phyloP scores from a whole-genome alignment of 257 asterid genomes.

The Nicotiana attenuata region DNA sequence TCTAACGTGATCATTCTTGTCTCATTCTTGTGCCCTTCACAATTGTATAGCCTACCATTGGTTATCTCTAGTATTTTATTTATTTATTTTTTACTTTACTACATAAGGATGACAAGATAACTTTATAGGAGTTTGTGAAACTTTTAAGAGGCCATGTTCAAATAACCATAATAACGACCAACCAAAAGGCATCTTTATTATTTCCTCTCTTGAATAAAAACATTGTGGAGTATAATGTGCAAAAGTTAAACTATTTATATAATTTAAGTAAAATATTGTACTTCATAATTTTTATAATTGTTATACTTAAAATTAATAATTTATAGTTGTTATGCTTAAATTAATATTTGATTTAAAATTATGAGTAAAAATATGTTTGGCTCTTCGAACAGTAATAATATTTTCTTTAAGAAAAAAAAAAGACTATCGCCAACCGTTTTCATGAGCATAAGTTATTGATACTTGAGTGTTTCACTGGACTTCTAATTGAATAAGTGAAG shows the following conservation, averaged over 20 bases:
- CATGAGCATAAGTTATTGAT: background rate
- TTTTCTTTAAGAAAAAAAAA: too few species aligned
- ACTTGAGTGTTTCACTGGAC: background rate
- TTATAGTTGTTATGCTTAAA: background rate
- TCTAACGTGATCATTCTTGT: background rate
- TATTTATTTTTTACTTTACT: background rate
- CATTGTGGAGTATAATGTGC: constrained; percentile 1
- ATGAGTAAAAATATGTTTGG: background rate
- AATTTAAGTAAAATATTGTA: background rate
- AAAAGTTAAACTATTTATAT: background rate
- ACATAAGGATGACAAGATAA: background rate
- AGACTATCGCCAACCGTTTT: too few species aligned
- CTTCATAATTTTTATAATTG: background rate
- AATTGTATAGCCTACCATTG: background rate
- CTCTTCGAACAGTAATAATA: too few species aligned
- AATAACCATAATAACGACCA: constrained; percentile 23
- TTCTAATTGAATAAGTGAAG: background rate
- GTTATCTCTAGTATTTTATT: background rate
- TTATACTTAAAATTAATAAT: too few species aligned
- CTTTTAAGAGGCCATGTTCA: background rate
- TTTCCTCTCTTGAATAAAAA: background rate
- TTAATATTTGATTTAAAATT: background rate
- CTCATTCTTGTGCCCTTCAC: background rate
- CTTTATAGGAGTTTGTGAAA: constrained; percentile 19
- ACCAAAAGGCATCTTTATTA: background rate